Conservation (phyloP, 2,329 filamentous ascomycete species). For the Exophiala dermatitidis region DNA sequence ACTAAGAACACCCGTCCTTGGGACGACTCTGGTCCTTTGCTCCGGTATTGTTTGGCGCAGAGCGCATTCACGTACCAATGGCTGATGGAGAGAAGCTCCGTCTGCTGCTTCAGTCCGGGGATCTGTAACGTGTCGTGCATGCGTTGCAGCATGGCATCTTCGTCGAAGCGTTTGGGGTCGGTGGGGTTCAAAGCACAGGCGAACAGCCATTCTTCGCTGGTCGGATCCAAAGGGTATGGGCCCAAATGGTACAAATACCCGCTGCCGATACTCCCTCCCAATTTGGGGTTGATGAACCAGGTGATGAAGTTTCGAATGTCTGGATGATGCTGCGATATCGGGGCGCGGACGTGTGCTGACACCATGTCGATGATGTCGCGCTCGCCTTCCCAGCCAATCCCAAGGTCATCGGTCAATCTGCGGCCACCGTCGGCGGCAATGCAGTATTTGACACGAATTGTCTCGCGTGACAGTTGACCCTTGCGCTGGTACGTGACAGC, state of each 20-base stretch:
- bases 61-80: slow-evolving; percentile 32
- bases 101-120: slow-evolving; percentile 24
- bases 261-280: slow-evolving; percentile 32
- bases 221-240: slow-evolving; percentile 28
- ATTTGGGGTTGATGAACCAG: slow-evolving; percentile 33
- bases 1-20: slow-evolving; percentile 30
- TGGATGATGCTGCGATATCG: slow-evolving; percentile 27
- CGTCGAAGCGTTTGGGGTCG: slow-evolving; percentile 27
- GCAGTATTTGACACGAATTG: slow-evolving; percentile 28
- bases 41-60: slow-evolving; percentile 28
- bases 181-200: slow-evolving; percentile 26
- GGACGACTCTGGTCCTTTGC: neutral
- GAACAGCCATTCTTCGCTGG: slow-evolving; percentile 33
- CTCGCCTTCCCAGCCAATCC: slow-evolving; percentile 30
- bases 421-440: slow-evolving; percentile 34
- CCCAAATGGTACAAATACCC: slow-evolving; percentile 34
- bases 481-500: slow-evolving; percentile 22
- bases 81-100: slow-evolving; percentile 30
- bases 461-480: slow-evolving; percentile 3
- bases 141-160: slow-evolving; percentile 26
- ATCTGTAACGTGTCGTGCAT: slow-evolving; percentile 29
- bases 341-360: slow-evolving; percentile 31
- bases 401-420: slow-evolving; percentile 29
- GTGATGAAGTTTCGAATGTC: slow-evolving; percentile 32
- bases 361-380: slow-evolving; percentile 33